These are phyloP conservation scores for Daldinia grandis DNA, from an alignment of 495 filamentous ascomycete genomes.

Conservation along the genomic window DNA sequence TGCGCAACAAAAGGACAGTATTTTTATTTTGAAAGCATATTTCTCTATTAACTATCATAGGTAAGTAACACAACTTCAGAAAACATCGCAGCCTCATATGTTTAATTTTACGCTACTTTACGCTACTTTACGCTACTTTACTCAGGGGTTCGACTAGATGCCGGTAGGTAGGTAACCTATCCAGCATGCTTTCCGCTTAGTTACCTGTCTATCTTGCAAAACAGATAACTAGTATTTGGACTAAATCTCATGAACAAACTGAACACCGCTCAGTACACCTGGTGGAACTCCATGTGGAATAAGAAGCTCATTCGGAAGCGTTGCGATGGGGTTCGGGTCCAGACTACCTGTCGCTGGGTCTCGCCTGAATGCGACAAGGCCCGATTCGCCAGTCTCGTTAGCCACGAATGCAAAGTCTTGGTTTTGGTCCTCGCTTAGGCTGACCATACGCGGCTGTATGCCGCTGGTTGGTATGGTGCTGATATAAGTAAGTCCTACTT, in stretches of 20 bases:
- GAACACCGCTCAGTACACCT: neutral
- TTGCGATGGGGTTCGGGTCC: neutral
- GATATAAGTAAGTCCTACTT: neutral
- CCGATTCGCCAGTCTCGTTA: neutral
- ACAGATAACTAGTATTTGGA: neutral
- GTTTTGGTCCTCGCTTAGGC: neutral
- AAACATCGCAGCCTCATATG: too few relatives aligned
- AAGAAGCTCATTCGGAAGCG: neutral
- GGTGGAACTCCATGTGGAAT: neutral
- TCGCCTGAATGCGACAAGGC: neutral
- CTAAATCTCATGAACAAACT: neutral
- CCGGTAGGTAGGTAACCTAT: too few relatives aligned
- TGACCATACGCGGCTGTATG: neutral
- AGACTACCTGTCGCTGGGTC: neutral
- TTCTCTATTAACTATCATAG: too few relatives aligned
- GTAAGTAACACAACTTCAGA: too few relatives aligned
- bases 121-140: too few relatives aligned
- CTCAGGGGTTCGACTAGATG: too few relatives aligned
- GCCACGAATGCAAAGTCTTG: neutral
- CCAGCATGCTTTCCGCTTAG: too few relatives aligned
- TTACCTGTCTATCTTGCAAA: neutral
- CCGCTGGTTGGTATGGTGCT: neutral
- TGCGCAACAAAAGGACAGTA: too few relatives aligned
- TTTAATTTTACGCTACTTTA: too few relatives aligned
- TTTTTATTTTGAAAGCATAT: too few relatives aligned